phyloP scores from a whole-genome alignment of 441 rosid genomes.

The Populus trichocarpa region DNA sequence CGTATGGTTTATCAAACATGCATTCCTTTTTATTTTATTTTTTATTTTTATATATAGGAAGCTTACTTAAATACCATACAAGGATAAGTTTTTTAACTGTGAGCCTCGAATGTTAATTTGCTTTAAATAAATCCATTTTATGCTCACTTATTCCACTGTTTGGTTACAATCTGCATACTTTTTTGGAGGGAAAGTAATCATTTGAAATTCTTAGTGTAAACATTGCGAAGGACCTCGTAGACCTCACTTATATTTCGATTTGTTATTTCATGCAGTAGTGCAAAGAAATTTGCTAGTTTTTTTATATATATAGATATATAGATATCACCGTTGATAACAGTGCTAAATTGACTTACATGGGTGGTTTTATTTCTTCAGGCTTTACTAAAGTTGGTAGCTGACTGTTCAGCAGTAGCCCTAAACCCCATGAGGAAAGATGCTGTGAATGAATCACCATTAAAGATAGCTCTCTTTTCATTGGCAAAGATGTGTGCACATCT shows the following conservation, averaged over 20 bases:
- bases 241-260: neutral
- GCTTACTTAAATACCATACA: neutral
- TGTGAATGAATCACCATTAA: conserved; percentile 78
- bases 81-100: too few relatives aligned
- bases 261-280: neutral
- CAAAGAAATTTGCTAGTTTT: neutral
- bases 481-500: conserved; percentile 91
- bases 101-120: neutral
- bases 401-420: conserved; percentile 68
- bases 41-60: neutral
- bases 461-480: conserved; percentile 91
- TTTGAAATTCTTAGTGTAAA: neutral
- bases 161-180: neutral
- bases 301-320: neutral
- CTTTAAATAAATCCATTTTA: neutral
- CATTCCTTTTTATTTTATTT: neutral
- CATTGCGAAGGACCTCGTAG: neutral
- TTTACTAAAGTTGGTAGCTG: conserved; percentile 68
- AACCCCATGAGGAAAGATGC: conserved; percentile 73
- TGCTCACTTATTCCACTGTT: neutral
- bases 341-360: neutral
- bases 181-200: too few relatives aligned
- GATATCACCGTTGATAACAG: neutral
- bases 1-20: neutral
- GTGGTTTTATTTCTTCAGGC: conserved; percentile 45